phyloP scores from a whole-genome alignment of 352 stramenopile species.

The Pythium coloratum region DNA sequence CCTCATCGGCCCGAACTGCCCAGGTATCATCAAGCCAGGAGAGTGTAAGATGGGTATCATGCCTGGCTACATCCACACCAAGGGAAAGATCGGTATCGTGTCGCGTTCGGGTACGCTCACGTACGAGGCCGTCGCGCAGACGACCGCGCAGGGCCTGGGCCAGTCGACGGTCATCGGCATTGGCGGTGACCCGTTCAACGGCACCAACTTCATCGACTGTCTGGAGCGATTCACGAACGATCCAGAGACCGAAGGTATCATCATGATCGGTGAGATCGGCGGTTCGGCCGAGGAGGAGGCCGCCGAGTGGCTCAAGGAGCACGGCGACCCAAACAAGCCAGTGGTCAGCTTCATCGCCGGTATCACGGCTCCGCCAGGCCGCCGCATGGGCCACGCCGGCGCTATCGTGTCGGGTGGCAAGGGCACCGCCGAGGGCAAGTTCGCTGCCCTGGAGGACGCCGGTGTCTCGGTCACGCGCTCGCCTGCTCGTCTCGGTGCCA shows the following conservation, averaged over 20 bases:
- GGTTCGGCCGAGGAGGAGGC: conserved; percentile 98
- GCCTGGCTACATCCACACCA: conserved; percentile 99
- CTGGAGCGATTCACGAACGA: conserved; percentile 99
- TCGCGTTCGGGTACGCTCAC: conserved; percentile 97
- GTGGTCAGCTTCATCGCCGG: conserved; percentile 99
- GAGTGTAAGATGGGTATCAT: conserved; percentile 99
- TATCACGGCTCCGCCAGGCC: conserved; percentile 96
- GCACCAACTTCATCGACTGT: conserved; percentile 99
- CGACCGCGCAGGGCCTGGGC: conserved; percentile 94
- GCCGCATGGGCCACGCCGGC: conserved; percentile 98
- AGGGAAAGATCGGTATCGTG: conserved; percentile 99
- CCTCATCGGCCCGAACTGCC: conserved; percentile 99
- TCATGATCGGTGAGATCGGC: conserved; percentile 99
- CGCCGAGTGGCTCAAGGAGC: conserved; percentile 96
- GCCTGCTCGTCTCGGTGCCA: conserved; percentile 95
- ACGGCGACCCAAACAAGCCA: conserved; percentile 98
- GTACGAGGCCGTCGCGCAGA: conserved; percentile 99
- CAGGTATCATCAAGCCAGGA: conserved; percentile 99
- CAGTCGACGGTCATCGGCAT: conserved; percentile 99
- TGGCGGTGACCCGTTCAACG: conserved; percentile 99
- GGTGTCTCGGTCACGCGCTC: conserved; percentile 96
- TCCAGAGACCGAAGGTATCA: conserved; percentile 98
- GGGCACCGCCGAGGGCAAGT: conserved; percentile 97
- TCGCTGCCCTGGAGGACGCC: conserved; percentile 94
- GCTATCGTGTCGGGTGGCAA: conserved; percentile 99